Conservation (phyloP, 2,329 filamentous ascomycete species). For the Seiridium cupressi region DNA sequence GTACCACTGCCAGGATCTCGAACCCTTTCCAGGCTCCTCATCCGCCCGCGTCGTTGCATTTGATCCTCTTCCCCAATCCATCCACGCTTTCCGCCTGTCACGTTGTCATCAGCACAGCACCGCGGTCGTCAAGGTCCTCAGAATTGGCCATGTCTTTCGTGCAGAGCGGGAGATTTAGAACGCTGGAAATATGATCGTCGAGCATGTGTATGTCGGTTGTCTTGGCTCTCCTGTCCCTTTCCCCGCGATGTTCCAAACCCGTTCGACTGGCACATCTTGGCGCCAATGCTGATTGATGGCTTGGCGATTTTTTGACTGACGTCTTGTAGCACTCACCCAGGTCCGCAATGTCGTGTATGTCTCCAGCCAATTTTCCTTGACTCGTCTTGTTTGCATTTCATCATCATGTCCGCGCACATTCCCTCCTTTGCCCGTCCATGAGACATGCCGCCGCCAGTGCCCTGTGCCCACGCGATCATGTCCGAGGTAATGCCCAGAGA, state of each 20-base stretch:
- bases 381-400: not conserved
- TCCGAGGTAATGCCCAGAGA: not conserved
- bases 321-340: slow-evolving; percentile 31
- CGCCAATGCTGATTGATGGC: slow-evolving; percentile 25
- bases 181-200: slow-evolving; percentile 9
- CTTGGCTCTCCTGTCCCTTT: not conserved
- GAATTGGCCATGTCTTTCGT: slow-evolving; percentile 5
- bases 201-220: slow-evolving; percentile 13
- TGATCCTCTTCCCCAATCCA: not conserved
- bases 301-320: slow-evolving; percentile 29
- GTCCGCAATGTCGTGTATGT: slow-evolving; percentile 34
- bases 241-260: slow-evolving; percentile 4
- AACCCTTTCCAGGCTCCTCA: not conserved
- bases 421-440: not conserved
- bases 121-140: slow-evolving; percentile 2
- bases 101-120: not conserved
- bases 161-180: slow-evolving; percentile 1
- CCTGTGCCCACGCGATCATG: not conserved
- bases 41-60: not conserved
- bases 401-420: not conserved
- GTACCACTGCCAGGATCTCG: not conserved
- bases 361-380: not conserved
- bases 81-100: not conserved
- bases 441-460: not conserved
- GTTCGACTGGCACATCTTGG: slow-evolving; percentile 21